Percentiles rank a stretch among this genome's conserved stretches.
These are phyloP conservation scores for Monoraphidium neglectum DNA, from an alignment of 139 green algal species.

Conservation along the genomic window DNA sequence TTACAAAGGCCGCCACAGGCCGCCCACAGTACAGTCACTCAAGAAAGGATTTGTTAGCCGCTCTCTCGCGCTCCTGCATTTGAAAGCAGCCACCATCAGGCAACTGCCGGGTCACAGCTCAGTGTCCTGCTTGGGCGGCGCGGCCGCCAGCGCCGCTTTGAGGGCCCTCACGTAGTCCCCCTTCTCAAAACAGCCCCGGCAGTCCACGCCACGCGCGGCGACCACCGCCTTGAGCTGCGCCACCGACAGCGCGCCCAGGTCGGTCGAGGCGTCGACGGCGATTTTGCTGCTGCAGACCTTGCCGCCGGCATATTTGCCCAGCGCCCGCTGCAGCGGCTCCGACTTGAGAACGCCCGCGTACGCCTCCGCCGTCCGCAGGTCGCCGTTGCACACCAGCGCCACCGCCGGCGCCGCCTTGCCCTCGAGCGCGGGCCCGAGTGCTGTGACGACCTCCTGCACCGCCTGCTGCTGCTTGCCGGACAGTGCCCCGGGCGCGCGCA, in stretches of 20 bases:
- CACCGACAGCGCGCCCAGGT: conserved; percentile 63
- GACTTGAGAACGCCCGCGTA: conserved; percentile 68
- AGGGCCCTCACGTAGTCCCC: conserved; percentile 64
- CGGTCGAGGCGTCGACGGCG: conserved; percentile 54
- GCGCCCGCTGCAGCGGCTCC: conserved; percentile 51
- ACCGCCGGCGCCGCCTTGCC: conserved; percentile 41
- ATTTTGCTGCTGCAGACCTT: conserved; percentile 58
- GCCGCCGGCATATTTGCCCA: conserved; percentile 66
- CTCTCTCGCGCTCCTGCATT: too few relatives aligned
- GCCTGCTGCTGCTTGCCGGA: conserved; percentile 16
- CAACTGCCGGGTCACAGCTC: too few relatives aligned
- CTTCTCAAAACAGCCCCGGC: conserved; percentile 77
- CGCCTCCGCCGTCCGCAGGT: conserved; percentile 42
- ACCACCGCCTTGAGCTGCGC: conserved; percentile 77
- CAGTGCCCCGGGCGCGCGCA: conserved; percentile 8
- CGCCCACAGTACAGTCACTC: too few relatives aligned
- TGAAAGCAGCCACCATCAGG: too few relatives aligned
- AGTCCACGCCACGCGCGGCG: conserved; percentile 51
- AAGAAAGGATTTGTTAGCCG: too few relatives aligned
- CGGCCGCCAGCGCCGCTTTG: too few relatives aligned
- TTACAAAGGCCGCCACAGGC: too few relatives aligned
- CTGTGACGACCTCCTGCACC: not conserved
- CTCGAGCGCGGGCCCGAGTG: not conserved
- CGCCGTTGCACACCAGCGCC: conserved; percentile 78
- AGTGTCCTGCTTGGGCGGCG: too few relatives aligned